A percentile compares a stretch with the other conserved stretches of the same genome.
These are phyloP conservation scores for Rhizoclosmatium sp. DNA, from an alignment of 192 early-diverging fungal species.

Conservation along the genomic window DNA sequence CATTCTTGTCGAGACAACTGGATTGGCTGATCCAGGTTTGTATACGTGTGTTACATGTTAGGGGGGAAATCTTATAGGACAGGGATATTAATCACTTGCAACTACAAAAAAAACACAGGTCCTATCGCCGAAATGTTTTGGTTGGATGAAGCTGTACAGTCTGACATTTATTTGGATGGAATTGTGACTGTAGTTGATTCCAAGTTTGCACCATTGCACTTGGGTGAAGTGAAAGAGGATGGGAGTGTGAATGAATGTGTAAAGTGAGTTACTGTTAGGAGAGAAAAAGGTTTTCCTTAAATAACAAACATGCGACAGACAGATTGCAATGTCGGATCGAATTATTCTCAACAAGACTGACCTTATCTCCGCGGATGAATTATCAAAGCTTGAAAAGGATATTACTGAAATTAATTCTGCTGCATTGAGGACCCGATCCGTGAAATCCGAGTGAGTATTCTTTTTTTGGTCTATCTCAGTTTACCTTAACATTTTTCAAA, in stretches of 20 bases:
- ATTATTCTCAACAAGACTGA: slow-evolving; percentile 90
- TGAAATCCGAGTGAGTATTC: slow-evolving; percentile 15
- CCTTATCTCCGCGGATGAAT: slow-evolving; percentile 54
- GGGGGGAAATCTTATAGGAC: too few species aligned
- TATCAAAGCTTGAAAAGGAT: slow-evolving; percentile 21
- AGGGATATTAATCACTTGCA: slow-evolving; percentile 28
- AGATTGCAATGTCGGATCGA: slow-evolving; percentile 88
- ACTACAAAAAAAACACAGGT: slow-evolving; percentile 54
- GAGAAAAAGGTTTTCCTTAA: neutral
- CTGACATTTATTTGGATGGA: slow-evolving; percentile 89
- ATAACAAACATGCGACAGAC: slow-evolving; percentile 42
- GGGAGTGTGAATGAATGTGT: slow-evolving; percentile 78
- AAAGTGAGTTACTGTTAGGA: slow-evolving; percentile 51
- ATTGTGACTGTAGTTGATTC: slow-evolving; percentile 83
- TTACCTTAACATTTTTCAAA: neutral
- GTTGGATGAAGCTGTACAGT: slow-evolving; percentile 93
- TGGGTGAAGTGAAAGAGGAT: slow-evolving; percentile 59
- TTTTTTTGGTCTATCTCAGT: slow-evolving; percentile 3
- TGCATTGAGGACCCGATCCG: slow-evolving; percentile 7
- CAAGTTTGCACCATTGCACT: slow-evolving; percentile 46
- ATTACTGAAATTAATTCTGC: slow-evolving; percentile 8
- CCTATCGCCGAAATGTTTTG: slow-evolving; percentile 97
- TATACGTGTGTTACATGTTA: neutral
- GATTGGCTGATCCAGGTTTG: slow-evolving; percentile 68
- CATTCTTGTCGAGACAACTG: slow-evolving; percentile 95